phyloP scores from a whole-genome alignment of 2,329 filamentous ascomycete genomes.

The Penicillium sp. region DNA sequence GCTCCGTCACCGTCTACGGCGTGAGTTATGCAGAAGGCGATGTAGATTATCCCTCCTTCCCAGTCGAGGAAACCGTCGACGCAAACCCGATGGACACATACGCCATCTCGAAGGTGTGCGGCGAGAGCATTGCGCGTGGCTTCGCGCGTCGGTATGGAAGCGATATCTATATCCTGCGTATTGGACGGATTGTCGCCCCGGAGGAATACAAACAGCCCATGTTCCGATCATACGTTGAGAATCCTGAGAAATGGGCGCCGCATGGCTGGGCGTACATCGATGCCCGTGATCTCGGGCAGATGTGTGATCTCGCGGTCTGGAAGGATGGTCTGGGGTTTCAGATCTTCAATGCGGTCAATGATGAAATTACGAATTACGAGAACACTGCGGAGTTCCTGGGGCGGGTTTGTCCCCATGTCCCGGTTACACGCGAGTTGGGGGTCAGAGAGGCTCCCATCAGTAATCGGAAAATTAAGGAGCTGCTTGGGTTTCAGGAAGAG shows the following conservation, averaged over 20 bases:
- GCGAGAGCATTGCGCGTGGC: conserved; percentile 57
- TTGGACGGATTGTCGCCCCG: conserved; percentile 62
- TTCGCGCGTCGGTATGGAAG: conserved; percentile 56
- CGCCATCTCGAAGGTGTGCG: conserved; percentile 60
- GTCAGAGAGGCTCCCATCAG: conserved; percentile 61
- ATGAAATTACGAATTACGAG: conserved; percentile 56
- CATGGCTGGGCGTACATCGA: conserved; percentile 67
- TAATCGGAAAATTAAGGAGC: conserved; percentile 60
- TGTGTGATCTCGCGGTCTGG: conserved; percentile 56
- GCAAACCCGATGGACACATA: conserved; percentile 63
- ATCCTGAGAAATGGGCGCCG: conserved; percentile 53
- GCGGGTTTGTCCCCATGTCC: conserved; percentile 50
- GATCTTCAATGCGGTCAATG: conserved; percentile 65
- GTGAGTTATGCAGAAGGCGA: conserved; percentile 63
- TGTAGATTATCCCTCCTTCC: conserved; percentile 57
- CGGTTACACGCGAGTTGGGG: conserved; percentile 57
- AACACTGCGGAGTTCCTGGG: conserved; percentile 55
- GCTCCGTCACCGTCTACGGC: conserved; percentile 60
- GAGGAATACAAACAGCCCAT: conserved; percentile 56
- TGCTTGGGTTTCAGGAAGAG: conserved; percentile 60
- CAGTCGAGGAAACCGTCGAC: conserved; percentile 60
- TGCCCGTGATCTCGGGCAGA: conserved; percentile 61
- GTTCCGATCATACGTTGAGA: conserved; percentile 53
- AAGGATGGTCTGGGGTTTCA: conserved; percentile 61
- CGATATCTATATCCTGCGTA: conserved; percentile 62